These are phyloP conservation scores for Tremellales sp. DNA, from an alignment of 1,284 basidiomycete species.

Conservation along the genomic window DNA sequence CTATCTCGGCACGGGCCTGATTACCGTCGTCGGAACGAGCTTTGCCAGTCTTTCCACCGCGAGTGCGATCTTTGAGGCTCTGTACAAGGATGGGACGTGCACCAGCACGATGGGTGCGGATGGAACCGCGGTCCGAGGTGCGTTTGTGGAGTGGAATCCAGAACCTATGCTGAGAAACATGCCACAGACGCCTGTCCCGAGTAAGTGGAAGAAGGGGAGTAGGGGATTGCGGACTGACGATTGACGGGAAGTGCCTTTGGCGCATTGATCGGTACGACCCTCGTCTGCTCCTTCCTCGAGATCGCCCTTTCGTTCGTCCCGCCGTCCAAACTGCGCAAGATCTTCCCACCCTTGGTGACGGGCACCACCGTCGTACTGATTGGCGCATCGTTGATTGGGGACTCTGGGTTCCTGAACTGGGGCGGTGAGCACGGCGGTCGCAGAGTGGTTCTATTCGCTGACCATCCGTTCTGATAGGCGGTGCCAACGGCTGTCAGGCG, in stretches of 20 bases:
- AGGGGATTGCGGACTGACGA: not conserved
- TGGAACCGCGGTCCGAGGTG: constrained; percentile 58
- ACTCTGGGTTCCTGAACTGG: constrained; percentile 73
- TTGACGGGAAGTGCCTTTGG: constrained; percentile 57
- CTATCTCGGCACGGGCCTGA: constrained; percentile 54
- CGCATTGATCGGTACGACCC: constrained; percentile 66
- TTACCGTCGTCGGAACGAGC: constrained; percentile 71
- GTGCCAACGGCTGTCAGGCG: constrained; percentile 56
- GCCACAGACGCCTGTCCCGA: constrained; percentile 61
- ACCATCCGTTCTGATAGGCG: constrained; percentile 3
- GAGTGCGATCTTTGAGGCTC: constrained; percentile 62
- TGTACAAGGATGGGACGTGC: constrained; percentile 77
- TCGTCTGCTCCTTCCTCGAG: constrained; percentile 74
- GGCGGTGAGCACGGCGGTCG: constrained; percentile 58
- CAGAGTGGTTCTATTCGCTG: not conserved
- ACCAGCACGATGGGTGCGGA: constrained; percentile 58
- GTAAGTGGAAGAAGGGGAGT: constrained; percentile 2
- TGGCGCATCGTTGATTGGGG: constrained; percentile 68
- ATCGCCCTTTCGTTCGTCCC: constrained; percentile 73
- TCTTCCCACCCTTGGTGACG: constrained; percentile 79
- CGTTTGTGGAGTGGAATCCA: too few species aligned
- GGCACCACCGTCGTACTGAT: constrained; percentile 55
- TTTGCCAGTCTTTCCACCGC: constrained; percentile 77
- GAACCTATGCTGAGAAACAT: not conserved
- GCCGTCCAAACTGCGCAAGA: constrained; percentile 28